Evolutionary conservation across 2,329 filamentous ascomycete genomes (phyloP), one percentile per base, ranked within the genome.

Genomic region (Didymellaceae sp.): DNA sequence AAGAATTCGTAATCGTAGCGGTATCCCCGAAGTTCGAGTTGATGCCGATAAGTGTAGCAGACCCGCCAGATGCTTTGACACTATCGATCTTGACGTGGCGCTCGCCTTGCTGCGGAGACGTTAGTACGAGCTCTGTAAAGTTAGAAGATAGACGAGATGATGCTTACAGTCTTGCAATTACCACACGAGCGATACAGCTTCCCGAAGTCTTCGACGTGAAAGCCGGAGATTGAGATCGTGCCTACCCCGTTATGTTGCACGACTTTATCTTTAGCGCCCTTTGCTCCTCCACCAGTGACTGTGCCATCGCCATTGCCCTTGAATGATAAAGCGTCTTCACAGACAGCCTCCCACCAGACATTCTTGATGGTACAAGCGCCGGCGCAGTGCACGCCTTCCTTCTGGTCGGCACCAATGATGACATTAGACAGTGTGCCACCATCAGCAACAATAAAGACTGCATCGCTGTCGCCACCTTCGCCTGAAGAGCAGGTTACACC

Each of bases 381-480:
- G 53, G 73, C 65, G 68, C 80, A 82, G 70, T 82, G 79, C 28
- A 82, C 74, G 45, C 79, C 79, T 63, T 82, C 80, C 24, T 74
- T 71, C 61, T 81, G 75, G 49, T 75, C 63, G 4, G 46, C 71
- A 20, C 81, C 80, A 45, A 83, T 82, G 68, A 83, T 82, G 65
- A 77, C 80, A 62, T 83, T 83, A 59, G 75, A 77, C 26, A 83
- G 71, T 17, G 77, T 78, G 18, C 76, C 81, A 16, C 80, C 80
- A 33, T 76, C 70, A 61, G 77, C 73, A 41, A 83, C 70, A 50
- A 79, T 72, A 74, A 83, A 83, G 63, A 83, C 79, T 28, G 80
- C 77, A 40, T 80, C 78, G 0, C 66, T 55, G 45, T 75, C 67
- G 32, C 70, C 75, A 39, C 77, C 77, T 57, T 80, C 78, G 4